Conservation (phyloP, 129 eudicot species). For the Centella asiatica region DNA sequence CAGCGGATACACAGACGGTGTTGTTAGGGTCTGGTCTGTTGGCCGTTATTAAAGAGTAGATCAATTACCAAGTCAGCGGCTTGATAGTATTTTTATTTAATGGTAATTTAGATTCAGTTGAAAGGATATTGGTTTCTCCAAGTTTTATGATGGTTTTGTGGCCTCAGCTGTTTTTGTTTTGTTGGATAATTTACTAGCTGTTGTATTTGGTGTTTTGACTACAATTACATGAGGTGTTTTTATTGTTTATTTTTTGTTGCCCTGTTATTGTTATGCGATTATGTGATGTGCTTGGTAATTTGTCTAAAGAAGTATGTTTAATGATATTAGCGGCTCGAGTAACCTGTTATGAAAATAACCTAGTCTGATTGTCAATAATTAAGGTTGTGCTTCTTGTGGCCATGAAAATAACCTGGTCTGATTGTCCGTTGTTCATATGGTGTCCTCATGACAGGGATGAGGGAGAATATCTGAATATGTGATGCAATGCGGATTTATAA, state of each 20-base stretch:
- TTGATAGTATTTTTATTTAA: neutral
- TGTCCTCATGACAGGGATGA: too few species aligned
- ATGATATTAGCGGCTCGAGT: too few species aligned
- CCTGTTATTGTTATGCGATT: too few species aligned
- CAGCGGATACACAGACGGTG: slow-evolving; percentile 7
- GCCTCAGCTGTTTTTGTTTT: neutral
- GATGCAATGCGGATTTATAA: too few species aligned
- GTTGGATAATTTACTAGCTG: neutral
- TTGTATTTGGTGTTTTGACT: neutral
- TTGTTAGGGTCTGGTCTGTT: slow-evolving; percentile 10
- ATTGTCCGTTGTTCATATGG: too few species aligned
- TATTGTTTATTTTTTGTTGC: neutral
- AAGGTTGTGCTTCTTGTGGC: too few species aligned
- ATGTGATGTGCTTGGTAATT: too few species aligned
- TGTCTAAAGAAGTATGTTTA: too few species aligned
- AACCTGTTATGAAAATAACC: too few species aligned
- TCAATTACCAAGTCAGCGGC: neutral
- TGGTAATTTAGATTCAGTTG: neutral
- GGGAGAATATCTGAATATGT: too few species aligned
- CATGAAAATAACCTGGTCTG: too few species aligned
- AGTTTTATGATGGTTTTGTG: neutral
- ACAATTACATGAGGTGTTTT: neutral
- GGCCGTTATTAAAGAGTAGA: neutral
- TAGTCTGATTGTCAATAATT: too few species aligned
- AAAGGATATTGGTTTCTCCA: neutral